phyloP scores from a whole-genome alignment of 345 rosid genomes.

The Euphorbia pulcherrima region DNA sequence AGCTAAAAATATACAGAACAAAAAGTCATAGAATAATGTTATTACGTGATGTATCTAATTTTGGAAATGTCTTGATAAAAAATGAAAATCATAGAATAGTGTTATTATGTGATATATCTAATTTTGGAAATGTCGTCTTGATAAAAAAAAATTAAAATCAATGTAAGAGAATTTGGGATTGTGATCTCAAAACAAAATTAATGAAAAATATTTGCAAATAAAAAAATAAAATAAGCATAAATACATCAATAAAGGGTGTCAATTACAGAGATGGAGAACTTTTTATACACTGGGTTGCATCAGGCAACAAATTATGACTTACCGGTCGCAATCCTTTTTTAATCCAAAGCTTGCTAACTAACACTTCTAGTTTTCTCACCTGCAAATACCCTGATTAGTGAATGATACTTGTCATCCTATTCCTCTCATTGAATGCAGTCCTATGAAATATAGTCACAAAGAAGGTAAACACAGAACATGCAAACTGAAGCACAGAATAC shows the following conservation, averaged over 20 bases:
- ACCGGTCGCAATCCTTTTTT: constrained; percentile 64
- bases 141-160: no score
- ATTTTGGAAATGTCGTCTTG: no score
- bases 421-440: not conserved
- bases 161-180: not conserved
- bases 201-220: not conserved
- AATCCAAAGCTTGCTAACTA: constrained; percentile 53
- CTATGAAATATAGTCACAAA: not conserved
- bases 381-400: constrained; percentile 27
- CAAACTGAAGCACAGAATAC: not conserved
- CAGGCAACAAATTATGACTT: constrained; percentile 54
- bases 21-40: no score
- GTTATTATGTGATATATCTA: no score
- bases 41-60: no score
- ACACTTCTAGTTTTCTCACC: constrained; percentile 83
- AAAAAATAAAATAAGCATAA: constrained; percentile 2
- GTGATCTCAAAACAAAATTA: not conserved
- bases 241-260: not conserved
- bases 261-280: constrained; percentile 34
- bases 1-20: no score
- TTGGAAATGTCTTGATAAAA: no score
- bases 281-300: constrained; percentile 55
- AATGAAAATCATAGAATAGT: no score
- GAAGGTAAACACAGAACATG: no score
- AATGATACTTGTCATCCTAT: not conserved